Evolutionary conservation across 1,284 basidiomycete species (phyloP).

Genomic region (Ustilago trichophora): DNA sequence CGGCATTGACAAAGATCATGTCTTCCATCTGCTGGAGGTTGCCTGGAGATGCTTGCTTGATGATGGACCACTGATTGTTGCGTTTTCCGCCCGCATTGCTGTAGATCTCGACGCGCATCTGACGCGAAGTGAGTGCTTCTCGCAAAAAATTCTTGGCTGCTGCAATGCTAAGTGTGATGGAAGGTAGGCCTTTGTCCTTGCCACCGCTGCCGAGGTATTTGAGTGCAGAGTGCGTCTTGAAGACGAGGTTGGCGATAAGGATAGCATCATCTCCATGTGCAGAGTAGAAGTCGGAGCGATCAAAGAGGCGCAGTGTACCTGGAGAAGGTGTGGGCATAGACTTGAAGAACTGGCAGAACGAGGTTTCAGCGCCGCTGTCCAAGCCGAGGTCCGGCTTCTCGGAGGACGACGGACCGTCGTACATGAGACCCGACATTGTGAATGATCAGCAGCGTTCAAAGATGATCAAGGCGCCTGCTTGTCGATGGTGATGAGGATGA

Average conservation of each 20-base stretch:
- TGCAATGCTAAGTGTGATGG: slow-evolving; percentile 79
- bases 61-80: slow-evolving; percentile 74
- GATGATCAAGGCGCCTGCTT: neutral
- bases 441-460: neutral
- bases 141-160: slow-evolving; percentile 88
- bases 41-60: slow-evolving; percentile 92
- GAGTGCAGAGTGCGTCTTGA: slow-evolving; percentile 65
- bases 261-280: slow-evolving; percentile 88
- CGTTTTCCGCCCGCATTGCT: slow-evolving; percentile 72
- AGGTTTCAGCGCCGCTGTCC: slow-evolving; percentile 52
- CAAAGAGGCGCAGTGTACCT: slow-evolving; percentile 63
- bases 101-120: slow-evolving; percentile 89
- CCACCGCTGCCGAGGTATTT: slow-evolving; percentile 57
- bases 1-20: slow-evolving; percentile 83
- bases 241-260: slow-evolving; percentile 82
- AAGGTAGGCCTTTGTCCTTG: slow-evolving; percentile 54
- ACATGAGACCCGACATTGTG: slow-evolving; percentile 64
- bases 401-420: slow-evolving; percentile 43
- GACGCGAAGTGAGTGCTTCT: slow-evolving; percentile 87
- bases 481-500: neutral
- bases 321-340: slow-evolving; percentile 41
- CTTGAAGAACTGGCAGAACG: slow-evolving; percentile 56
- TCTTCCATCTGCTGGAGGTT: slow-evolving; percentile 94
- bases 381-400: slow-evolving; percentile 57
- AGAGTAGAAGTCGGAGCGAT: slow-evolving; percentile 79